These are phyloP conservation scores for Cerioporus squamosus DNA, from an alignment of 1,284 basidiomycete genomes.

Conservation along the genomic window DNA sequence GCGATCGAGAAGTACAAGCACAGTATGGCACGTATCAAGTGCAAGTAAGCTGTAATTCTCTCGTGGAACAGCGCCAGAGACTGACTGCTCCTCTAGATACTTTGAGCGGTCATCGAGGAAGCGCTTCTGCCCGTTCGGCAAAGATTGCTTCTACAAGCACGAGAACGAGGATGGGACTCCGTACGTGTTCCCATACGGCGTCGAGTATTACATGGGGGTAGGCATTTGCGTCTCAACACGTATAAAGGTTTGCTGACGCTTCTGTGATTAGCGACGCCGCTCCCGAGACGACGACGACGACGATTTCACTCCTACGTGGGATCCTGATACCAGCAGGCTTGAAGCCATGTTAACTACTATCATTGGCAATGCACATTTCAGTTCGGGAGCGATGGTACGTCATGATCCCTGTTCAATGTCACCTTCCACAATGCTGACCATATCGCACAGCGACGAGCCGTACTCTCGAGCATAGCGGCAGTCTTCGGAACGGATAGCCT, in stretches of 20 bases:
- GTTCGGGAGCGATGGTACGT: slow-evolving; percentile 5
- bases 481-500: not conserved
- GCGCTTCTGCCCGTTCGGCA: slow-evolving; percentile 73
- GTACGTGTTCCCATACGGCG: slow-evolving; percentile 57
- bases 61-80: not conserved
- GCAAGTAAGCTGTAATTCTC: slow-evolving; percentile 43
- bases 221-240: not conserved
- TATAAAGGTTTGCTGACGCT: not conserved
- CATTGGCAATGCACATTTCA: not conserved
- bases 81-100: slow-evolving; percentile 46
- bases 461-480: not conserved
- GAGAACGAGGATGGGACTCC: slow-evolving; percentile 65
- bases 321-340: not conserved
- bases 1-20: slow-evolving; percentile 63
- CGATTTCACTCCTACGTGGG: not conserved
- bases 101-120: slow-evolving; percentile 55
- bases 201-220: slow-evolving; percentile 56
- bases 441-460: slow-evolving; percentile 2
- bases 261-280: slow-evolving; percentile 8
- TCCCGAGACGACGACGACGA: not conserved
- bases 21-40: slow-evolving; percentile 70
- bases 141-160: slow-evolving; percentile 79
- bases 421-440: not conserved
- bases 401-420: not conserved
- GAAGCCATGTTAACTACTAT: slow-evolving; percentile 10